A percentile compares a stretch with the other conserved stretches of the same genome.
Evolutionary conservation across 345 rosid genomes (phyloP).

Genomic region (Excoecaria cochinchinensis): DNA sequence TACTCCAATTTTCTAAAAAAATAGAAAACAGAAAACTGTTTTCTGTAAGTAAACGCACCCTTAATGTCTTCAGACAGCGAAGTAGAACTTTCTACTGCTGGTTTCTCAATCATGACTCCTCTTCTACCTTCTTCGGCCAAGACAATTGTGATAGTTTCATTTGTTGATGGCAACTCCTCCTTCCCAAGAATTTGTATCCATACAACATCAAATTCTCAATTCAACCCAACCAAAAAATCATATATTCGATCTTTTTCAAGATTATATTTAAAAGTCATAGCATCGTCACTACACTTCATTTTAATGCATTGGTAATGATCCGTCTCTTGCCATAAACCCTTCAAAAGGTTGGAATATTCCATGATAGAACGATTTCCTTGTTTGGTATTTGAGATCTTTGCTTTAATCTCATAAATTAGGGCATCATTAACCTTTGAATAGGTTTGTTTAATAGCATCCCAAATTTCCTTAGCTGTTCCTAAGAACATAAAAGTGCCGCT

Average conservation of each 20-base stretch:
- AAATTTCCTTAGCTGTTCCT: background rate
- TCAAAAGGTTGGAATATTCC: background rate
- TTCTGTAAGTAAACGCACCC: no score
- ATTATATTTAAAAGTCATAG: background rate
- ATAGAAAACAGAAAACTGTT: no score
- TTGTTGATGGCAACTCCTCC: no score
- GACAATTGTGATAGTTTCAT: no score
- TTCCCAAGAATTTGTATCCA: no score
- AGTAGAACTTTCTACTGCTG: no score
- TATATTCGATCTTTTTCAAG: background rate
- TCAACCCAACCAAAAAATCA: background rate
- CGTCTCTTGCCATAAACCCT: background rate
- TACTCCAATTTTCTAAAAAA: no score
- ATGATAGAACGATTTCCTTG: background rate
- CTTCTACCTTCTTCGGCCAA: no score
- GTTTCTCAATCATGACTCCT: no score
- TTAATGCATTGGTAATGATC: background rate
- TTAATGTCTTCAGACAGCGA: no score
- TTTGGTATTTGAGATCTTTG: no score
- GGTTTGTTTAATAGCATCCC: background rate
- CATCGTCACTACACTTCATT: background rate
- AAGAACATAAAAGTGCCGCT: background rate
- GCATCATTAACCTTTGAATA: background rate
- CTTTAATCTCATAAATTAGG: background rate
- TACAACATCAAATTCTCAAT: background rate